A percentile compares a stretch with the other conserved stretches of the same genome.
These are phyloP conservation scores for Paecilomyces sp. DNA, from an alignment of 2,329 filamentous ascomycete genomes.

Conservation along the genomic window DNA sequence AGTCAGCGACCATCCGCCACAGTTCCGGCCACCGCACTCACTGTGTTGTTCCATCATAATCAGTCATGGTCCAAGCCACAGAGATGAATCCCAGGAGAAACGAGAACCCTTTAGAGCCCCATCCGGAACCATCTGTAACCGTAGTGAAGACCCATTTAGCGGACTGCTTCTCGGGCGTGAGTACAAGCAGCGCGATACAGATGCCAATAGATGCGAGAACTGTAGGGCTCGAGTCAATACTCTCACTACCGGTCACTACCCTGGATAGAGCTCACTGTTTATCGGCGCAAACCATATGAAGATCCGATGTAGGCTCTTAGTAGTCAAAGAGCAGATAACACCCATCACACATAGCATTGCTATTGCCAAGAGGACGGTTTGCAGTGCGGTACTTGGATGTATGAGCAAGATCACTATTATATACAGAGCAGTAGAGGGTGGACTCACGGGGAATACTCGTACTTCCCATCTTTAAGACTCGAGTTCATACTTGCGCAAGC, in stretches of 20 bases:
- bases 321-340: conserved; percentile 56
- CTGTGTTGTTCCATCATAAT: conserved; percentile 62
- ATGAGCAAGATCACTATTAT: conserved; percentile 10
- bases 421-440: background rate
- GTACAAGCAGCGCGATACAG: conserved; percentile 50
- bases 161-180: conserved; percentile 53
- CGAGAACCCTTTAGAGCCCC: conserved; percentile 54
- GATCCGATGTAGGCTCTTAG: conserved; percentile 52
- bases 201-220: conserved; percentile 55
- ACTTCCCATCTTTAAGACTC: conserved; percentile 40
- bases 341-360: conserved; percentile 49
- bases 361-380: conserved; percentile 54
- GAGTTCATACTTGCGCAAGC: conserved; percentile 58
- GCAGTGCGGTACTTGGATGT: conserved; percentile 43
- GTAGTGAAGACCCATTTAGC: conserved; percentile 55
- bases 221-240: conserved; percentile 8
- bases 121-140: conserved; percentile 56
- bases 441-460: conserved; percentile 52
- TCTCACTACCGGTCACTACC: background rate
- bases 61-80: conserved; percentile 54
- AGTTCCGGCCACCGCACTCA: conserved; percentile 23
- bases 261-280: conserved; percentile 41
- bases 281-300: conserved; percentile 61
- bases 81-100: conserved; percentile 51
- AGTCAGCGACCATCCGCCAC: conserved; percentile 13